Base-by-base conservation (phyloP, 2,329 filamentous ascomycete species). In the Cryphonectria nitschkei region DNA sequence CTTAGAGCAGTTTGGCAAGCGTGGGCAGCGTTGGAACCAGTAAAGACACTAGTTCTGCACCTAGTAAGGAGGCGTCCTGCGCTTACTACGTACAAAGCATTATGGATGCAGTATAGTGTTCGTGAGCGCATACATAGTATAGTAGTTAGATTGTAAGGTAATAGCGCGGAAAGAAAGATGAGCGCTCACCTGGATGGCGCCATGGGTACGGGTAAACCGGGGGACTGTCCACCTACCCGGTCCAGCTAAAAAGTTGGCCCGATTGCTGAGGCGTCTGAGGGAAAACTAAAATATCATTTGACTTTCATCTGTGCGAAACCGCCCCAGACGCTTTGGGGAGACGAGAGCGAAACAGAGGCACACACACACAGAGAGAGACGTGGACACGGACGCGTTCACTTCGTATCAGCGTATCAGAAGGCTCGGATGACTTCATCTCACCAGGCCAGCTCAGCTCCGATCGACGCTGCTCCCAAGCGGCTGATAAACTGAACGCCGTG, bases 291-390 rank as follows among this genome's bases (percentile, higher is more conserved):
- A 50, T 50, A 8, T n/a, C 2, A 61, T 61, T 22, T 37, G 34
- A 61, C 19, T 37, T 61, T 61, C 58, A 39, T 61, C 58, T 61
- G 58, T 61, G 58, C 58, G 34, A 61, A 39, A 61, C 54, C 58
- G 58, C 58, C 58, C 34, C 34, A 26, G 4, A n/a, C 32, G 32
- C 58, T 14, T 22, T 50, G 13, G 4, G 41, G 41, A 43, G 41
- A 14, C 37, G 14, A 43, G 13, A 43, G 13, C 41, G 14, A 43
- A 14, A 9, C 2, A 50, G 46, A 50, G 19, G 26, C 26, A 26
- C 26, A 26, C 26, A 26, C 26, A 50, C 2, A 46, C 1, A 43
- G 13, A 16, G 29, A 58, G 29, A 58, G 16, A 22, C 54, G 29
- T 22, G 34, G 58, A 32, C 54, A 32, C 54, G 16, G 43, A 46